Evolutionary conservation across 2,329 filamentous ascomycete genomes (phyloP), one percentile per base, ranked within the genome.

Genomic region (Diaporthe nobilis): DNA sequence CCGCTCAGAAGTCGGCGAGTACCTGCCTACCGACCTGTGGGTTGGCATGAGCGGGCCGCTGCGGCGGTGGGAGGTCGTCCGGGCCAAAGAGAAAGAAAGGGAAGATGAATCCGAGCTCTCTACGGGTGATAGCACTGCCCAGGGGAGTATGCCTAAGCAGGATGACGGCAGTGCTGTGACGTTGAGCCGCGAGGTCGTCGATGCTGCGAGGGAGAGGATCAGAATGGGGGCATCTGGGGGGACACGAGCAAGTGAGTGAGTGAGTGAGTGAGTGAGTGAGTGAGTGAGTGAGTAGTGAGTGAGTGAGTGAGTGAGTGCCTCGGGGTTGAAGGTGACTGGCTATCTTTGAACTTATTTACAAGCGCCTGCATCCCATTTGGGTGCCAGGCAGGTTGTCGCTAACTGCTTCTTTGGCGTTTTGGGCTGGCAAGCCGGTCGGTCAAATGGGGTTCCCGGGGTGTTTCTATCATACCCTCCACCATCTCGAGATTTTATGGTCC

Each of bases 11-110:
- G 93, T 97, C 17, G 96, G 95, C 10, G 95, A 97, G 78, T 98
- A 92, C 82, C 85, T 99, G 15, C 97, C 97, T 0, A 92, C 93
- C 0, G 95, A 98, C 82, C 91, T 98, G 31, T 98, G 95, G 95
- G 92, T 92, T 0, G 94, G 93, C 1, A 90, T 97, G 83, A 90
- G 90, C 77, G 88, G 86, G n/a, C 89, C 87, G 37, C 90, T 90
- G 78, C 87, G 84, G 76, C 87, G 84, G 73, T 91, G 88, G 86
- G 86, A 87, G 51, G 84, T 91, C 3, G 82, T 87, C 2, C 83
- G 85, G 0, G 81, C 86, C 5, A 28, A 34, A 12, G 53, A 28
- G 28, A 39, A 8, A 12, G 51, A 51, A 0, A 42, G 3, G 8
- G 42, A n/a, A 5, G 31, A 25, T 31, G 47, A 67, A 22, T 8